Evolutionary conservation across 305 asterid genomes (phyloP), one percentile per base, ranked within the genome.

Genomic region (Rubia tinctorum): DNA sequence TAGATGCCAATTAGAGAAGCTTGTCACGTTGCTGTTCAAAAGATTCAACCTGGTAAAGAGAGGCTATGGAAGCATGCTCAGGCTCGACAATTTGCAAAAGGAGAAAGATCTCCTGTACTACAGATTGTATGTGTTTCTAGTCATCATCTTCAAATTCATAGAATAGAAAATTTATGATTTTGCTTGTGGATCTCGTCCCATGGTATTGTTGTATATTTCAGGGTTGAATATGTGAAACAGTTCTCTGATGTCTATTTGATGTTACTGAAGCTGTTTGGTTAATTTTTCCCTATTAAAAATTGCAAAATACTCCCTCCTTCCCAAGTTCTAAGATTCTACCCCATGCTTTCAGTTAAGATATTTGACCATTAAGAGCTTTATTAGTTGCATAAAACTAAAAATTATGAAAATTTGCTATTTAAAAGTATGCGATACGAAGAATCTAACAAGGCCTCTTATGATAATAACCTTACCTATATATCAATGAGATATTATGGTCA

Each of bases 1-100:
- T 69, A 95, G 99, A 80, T 95, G 97, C 99, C 99, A 58, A 93
- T 86, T 58, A 92, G 97, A 82, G 99, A 95, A 90, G 99, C 99
- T 81, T 92, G 97, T 79, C 99, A 95, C 66, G 98, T 89, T 68
- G 98, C 98, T 45, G 82, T 92, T 72, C 99, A 95, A 84, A 89
- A 85, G 90, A 86, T 85, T 71, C 95, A 91, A 75, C 99, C 99
- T 39, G 74, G 86, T 49, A 91, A 93, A 76, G 97, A 95, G 83
- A 91, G 92, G 86, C 85, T 95, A 62, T 95, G 99, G 99, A 95
- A 95, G 86, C 99, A 95, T 76, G 97, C 99, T 68, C 96, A 88
- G 77, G 97, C 97, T 79, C 96, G 99, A 68, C 92, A 86, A 75
- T 82, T 82, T 78, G 89, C 94, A 58, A 86, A 88, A 83, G 98